Conservation (phyloP, 345 rosid genomes). For the Eucalyptus guilfoylei region DNA sequence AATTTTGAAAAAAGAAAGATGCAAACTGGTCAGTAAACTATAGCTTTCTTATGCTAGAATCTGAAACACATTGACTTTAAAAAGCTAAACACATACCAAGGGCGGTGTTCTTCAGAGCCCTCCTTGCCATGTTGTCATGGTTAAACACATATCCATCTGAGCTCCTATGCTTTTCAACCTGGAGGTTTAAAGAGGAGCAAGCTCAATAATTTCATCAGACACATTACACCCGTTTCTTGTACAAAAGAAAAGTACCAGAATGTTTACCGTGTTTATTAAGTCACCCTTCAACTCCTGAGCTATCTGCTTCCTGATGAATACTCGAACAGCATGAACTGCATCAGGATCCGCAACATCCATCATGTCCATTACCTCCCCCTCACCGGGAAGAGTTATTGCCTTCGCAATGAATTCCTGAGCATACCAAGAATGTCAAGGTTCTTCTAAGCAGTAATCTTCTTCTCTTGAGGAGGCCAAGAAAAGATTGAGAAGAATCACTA, state of each 20-base stretch:
- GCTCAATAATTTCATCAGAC: not conserved
- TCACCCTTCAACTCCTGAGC: conserved; percentile 80
- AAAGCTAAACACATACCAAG: conserved; percentile 40
- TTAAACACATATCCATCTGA: conserved; percentile 62
- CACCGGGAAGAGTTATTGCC: conserved; percentile 88
- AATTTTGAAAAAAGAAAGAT: not conserved
- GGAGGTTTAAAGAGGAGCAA: not conserved
- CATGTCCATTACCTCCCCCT: conserved; percentile 98
- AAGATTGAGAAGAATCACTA: not conserved
- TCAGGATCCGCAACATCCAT: conserved; percentile 98
- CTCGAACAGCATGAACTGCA: conserved; percentile 91
- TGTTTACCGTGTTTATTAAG: conserved; percentile 51
- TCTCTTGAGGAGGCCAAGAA: not conserved
- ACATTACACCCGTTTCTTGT: not conserved
- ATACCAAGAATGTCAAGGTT: not conserved
- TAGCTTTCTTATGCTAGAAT: not conserved
- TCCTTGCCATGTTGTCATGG: conserved; percentile 79
- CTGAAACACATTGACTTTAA: not conserved
- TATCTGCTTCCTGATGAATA: conserved; percentile 76
- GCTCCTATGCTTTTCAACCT: conserved; percentile 78
- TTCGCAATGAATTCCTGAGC: conserved; percentile 82
- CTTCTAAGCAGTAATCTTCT: not conserved
- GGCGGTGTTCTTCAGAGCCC: conserved; percentile 77
- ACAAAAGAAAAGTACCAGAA: not conserved
- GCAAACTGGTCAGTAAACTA: not conserved